These are phyloP conservation scores for Colletotrichum australisinense DNA, from an alignment of 2,329 filamentous ascomycete species.

Conservation along the genomic window DNA sequence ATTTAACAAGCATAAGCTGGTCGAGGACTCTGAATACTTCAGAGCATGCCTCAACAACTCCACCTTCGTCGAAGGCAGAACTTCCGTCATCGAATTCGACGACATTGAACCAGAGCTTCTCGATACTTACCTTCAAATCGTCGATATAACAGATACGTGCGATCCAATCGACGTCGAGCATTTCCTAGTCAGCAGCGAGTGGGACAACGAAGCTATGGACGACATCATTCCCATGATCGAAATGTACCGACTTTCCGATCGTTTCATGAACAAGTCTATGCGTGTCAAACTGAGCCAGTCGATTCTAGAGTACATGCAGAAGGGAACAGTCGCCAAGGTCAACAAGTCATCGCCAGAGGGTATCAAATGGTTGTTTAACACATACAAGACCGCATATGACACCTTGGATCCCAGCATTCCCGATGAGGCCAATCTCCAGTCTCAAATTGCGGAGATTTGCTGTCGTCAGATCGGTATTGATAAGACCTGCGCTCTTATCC, in stretches of 20 bases:
- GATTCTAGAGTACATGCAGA: not conserved
- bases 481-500: not conserved
- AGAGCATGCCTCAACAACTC: not conserved
- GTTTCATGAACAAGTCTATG: not conserved
- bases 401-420: not conserved
- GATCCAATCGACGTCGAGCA: not conserved
- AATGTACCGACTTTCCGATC: not conserved
- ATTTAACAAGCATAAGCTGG: not conserved
- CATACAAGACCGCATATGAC: not conserved
- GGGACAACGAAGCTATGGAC: fast-evolving
- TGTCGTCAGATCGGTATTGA: not conserved
- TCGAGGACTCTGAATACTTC: not conserved
- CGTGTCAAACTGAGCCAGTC: not conserved
- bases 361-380: not conserved
- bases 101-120: not conserved
- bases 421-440: not conserved
- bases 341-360: not conserved
- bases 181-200: not conserved
- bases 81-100: not conserved
- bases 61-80: not conserved
- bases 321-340: not conserved
- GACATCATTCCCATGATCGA: not conserved
- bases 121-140: not conserved
- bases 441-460: not conserved
- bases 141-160: not conserved